These are phyloP conservation scores for Geotrichum reessii DNA, from an alignment of 1,139 yeast genomes.

Conservation along the genomic window DNA sequence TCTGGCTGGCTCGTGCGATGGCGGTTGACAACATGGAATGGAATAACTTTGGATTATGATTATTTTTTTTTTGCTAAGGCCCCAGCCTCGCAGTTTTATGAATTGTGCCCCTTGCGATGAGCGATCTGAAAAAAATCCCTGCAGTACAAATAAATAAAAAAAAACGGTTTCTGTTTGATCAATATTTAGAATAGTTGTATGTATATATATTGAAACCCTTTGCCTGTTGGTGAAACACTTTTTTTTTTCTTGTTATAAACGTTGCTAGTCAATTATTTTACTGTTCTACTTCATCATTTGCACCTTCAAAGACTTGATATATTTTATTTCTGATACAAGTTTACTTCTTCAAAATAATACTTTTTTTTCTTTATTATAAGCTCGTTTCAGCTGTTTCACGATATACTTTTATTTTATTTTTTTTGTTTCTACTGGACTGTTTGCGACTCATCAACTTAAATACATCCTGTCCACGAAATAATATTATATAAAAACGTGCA, in stretches of 20 bases:
- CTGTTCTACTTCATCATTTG: not conserved
- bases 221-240: not conserved
- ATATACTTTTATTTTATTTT: not conserved
- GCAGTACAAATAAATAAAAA: not conserved
- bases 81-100: not conserved
- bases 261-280: not conserved
- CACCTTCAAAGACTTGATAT: not conserved
- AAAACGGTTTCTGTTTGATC: not conserved
- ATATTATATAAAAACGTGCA: not conserved
- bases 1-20: not conserved
- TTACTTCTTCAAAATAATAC: not conserved
- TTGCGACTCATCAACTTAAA: not conserved
- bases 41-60: no score
- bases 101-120: not conserved
- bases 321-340: not conserved
- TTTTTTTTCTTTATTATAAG: not conserved
- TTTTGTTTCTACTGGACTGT: not conserved
- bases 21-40: not conserved
- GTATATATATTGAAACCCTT: not conserved
- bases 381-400: not conserved
- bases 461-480: not conserved
- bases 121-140: not conserved
- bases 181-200: not conserved
- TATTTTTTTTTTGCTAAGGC: not conserved
- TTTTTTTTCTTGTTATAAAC: not conserved